Evolutionary conservation across 108 stramenopile genomes (phyloP), one percentile per base, ranked within the genome.

Genomic region (Fragilariopsis cylindrus): DNA sequence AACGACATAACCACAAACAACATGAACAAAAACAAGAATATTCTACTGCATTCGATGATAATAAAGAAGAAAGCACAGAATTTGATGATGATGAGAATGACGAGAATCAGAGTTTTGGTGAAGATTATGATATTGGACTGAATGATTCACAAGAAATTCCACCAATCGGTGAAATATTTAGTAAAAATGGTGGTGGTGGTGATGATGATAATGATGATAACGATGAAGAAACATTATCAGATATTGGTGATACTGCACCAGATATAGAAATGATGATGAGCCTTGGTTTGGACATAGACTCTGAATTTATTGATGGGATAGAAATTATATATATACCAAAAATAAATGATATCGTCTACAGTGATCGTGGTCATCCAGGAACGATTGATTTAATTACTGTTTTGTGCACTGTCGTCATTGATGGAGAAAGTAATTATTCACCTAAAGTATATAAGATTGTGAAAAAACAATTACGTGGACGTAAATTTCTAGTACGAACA

Each of bases 391-490:
- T 64, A 67, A 73, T 58, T 39, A 12, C 16, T 15, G 60, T 79
- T 3, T 60, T 79, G 30, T 57, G 69, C 5, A 67, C 73, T 19
- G 44, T 78, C 11, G 0, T 79, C 54, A 40, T 65, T 4, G 74
- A 60, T 12, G 21, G 30, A 42, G 74, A 75, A 18, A 55, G 54
- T 7, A 63, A 70, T 2, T 80, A 74, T 60, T 60, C 74, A 4
- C 74, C 79, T 2, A 60, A 73, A 13, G 62, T 80, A n/a, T 74
- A 73, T 64, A 80, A 75, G 48, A 52, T 48, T 44, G 71, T 80
- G 57, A 74, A 69, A 54, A 70, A 71, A 49, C 48, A 57, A 41
- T 65, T 74, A 15, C 74, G 65, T 42, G 74, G 74, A 40, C 69
- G 79, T 12, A 54, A 67, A 60, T 80, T 80, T 55, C 39, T 80